Evolutionary conservation across 1,284 basidiomycete genomes (phyloP), one percentile per base, ranked within the genome.

Genomic region (Porodaedalea pini): DNA sequence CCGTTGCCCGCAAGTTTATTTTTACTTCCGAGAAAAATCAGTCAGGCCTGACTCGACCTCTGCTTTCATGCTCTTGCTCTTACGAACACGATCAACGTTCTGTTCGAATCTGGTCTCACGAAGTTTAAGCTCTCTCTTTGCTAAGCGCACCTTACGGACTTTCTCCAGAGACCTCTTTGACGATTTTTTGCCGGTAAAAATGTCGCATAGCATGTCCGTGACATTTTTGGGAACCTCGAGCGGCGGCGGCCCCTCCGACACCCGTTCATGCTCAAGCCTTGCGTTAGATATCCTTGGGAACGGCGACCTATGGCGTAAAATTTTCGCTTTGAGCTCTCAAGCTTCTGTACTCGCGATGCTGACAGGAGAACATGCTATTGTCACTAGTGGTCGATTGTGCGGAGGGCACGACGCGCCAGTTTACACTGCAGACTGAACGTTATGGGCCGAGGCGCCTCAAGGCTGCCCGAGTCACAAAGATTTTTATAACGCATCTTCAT

Each of bases 401-500:
- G 11, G 92, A 95, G 71, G 92, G 90, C 7, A 94, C 93, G 2
- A 77, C 83, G 17, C 78, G 80, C 48, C 85, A 89, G 62, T 79
- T 90, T 72, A 66, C 74, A 63, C 65, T 76, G 61, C 72, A 79
- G 68, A 68, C 74, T 36, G 66, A 70, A 15, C 64, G 63, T 15
- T 61, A 64, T 15, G 68, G 68, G 15, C 56, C 63, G 27, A 67
- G 67, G 23, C 58, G 68, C 31, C 61, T 87, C 43, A 80, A 78
- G 60, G 71, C 83, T 44, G 73, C 73, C 36, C 83, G 77, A 58
- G 77, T 94, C 41, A 75, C 75, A 11, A 88, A 87, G 64, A 82
- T 94, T 37, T 94, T 95, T 71, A 78, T 95, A 56, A 95, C 94
- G 0, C 94, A 95, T 66, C 86, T 95, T 83, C 94, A 96, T 67